Evolutionary conservation across 148 eudicot species (phyloP), one percentile per base, ranked within the genome.

Genomic region (Cornus kousa): DNA sequence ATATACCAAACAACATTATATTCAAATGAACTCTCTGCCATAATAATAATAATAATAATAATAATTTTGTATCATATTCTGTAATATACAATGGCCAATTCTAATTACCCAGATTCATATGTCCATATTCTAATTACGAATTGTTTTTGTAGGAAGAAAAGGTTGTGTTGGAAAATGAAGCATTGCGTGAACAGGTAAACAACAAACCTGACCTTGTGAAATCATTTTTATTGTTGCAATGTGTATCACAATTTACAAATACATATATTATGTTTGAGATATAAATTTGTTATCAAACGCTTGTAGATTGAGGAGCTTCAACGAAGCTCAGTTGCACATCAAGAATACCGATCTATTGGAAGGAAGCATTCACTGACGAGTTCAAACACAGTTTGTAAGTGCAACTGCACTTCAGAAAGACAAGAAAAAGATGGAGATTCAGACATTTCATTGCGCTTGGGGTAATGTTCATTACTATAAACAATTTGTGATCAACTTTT

Each of bases 281-380:
- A 14, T 9, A 19, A 46, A 37, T 57, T 40, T 70, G 0, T 57
- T 57, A 3, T 62, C 11, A 5, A 60, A 32, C 35, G 5, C 35
- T 0, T 71, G 43, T 68, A 91, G 95, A 79, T 92, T 75, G 88
- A 87, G 74, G 91, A 87, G 81, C 91, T 88, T 53, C 81, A 79
- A 35, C 81, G 77, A 72, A 82, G 69, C 48, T 78, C 86, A 19
- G 33, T 75, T 20, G 35, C 80, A 17, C 76, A 73, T 35, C 85
- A 84, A 22, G 88, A 85, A 72, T 81, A 83, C 12, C 68, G 57
- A 72, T 68, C 68, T 5, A 9, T 65, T 35, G 84, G 73, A 53
- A 80, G 86, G 79, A 83, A 75, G 74, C 85, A 78, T 22, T 50
- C 78, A 10, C 83, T 55, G 1, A 2, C 22, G 60, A 75, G 70